A percentile compares a stretch with the other conserved stretches of the same genome.
These are phyloP conservation scores for Trichosporon sp. DNA, from an alignment of 1,284 basidiomycete genomes.

Conservation along the genomic window DNA sequence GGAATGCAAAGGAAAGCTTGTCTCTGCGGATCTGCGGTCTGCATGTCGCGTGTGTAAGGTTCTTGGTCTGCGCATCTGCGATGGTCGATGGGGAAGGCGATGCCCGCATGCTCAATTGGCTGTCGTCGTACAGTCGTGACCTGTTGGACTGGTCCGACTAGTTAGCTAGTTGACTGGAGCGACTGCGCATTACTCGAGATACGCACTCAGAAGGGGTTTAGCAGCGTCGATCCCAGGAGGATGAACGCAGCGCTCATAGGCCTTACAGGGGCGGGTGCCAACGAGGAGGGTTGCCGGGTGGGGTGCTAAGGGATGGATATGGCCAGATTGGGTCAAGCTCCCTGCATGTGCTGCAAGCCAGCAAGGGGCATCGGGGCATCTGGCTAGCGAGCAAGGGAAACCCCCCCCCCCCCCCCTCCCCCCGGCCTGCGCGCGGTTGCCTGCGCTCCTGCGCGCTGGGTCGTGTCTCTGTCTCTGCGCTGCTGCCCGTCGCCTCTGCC, in stretches of 20 bases:
- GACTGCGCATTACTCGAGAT: not conserved
- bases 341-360: not conserved
- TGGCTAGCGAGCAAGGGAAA: not conserved
- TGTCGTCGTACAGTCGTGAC: not conserved
- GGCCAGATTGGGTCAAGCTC: constrained; percentile 13
- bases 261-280: constrained; percentile 2
- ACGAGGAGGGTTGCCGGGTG: not conserved
- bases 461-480: not conserved
- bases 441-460: not conserved
- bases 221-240: not conserved
- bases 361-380: too few species aligned
- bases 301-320: constrained; percentile 11
- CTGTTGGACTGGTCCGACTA: too few species aligned
- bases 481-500: not conserved
- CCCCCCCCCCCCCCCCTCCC: not conserved
- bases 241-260: not conserved
- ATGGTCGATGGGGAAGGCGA: not conserved
- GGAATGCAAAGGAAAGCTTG: too few species aligned
- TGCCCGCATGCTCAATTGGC: not conserved
- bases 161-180: not conserved
- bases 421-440: not conserved
- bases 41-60: not conserved
- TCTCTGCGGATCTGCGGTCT: not conserved
- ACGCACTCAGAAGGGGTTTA: not conserved
- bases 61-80: too few species aligned